phyloP scores from a whole-genome alignment of 1,139 yeast genomes.

The Saccharomyces hybrid region DNA sequence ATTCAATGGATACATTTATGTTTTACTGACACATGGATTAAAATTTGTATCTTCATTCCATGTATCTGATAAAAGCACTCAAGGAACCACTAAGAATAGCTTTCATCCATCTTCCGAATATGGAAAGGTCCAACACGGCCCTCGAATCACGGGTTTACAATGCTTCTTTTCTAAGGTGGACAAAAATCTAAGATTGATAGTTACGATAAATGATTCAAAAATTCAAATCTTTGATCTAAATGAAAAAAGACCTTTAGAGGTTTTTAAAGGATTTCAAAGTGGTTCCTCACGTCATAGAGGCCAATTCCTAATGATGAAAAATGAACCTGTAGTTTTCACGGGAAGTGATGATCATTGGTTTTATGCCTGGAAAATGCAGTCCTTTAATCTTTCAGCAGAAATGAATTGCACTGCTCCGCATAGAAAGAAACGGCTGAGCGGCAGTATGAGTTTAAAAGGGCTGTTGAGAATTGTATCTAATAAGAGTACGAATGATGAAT shows the following conservation, averaged over 20 bases:
- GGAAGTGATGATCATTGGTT: constrained; percentile 43
- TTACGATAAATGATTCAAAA: constrained; percentile 76
- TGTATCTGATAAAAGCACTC: constrained; percentile 32
- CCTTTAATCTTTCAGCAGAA: constrained; percentile 5
- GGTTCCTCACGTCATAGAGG: constrained; percentile 69
- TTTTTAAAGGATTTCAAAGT: constrained; percentile 69
- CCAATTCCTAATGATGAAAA: constrained; percentile 16
- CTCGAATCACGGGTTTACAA: constrained; percentile 45
- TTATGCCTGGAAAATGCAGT: constrained; percentile 26
- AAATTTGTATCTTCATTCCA: constrained; percentile 49
- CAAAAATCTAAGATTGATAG: constrained; percentile 33
- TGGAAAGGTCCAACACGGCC: constrained; percentile 26
- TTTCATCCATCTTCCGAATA: constrained; percentile 3
- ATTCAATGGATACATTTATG: constrained; percentile 61
- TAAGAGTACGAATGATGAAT: background rate
- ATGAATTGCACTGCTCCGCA: constrained; percentile 42
- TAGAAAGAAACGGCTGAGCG: constrained; percentile 30
- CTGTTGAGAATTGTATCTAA: constrained; percentile 2
- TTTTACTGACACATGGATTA: constrained; percentile 60
- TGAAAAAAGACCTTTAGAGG: constrained; percentile 49
- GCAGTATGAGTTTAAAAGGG: constrained; percentile 1
- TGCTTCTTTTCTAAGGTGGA: constrained; percentile 22
- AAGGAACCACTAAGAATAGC: constrained; percentile 9
- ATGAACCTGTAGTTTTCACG: constrained; percentile 29
- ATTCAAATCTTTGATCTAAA: constrained; percentile 55